Conservation (phyloP, 2,329 filamentous ascomycete species). For the Beauveria sp. region DNA sequence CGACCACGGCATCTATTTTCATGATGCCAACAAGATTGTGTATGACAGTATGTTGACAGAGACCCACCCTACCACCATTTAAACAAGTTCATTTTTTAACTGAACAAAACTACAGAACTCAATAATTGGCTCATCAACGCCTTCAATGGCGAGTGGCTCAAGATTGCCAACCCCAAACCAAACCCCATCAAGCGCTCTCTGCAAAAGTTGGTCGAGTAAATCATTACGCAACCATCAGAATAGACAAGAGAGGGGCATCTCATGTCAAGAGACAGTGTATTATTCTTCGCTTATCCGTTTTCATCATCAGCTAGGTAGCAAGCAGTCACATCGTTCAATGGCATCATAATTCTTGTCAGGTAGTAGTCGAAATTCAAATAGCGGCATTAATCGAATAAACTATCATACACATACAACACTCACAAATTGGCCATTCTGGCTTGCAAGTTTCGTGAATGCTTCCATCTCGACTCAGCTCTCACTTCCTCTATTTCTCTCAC, state of each 20-base stretch:
- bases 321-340: neutral
- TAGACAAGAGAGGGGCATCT: neutral
- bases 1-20: conserved; percentile 91
- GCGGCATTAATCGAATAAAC: conserved; percentile 12
- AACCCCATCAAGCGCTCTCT: conserved; percentile 20
- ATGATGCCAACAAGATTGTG: conserved; percentile 84
- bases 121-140: conserved; percentile 92
- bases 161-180: conserved; percentile 44
- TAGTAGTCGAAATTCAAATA: conserved; percentile 8
- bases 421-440: neutral
- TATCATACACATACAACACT: conserved; percentile 13
- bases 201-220: neutral
- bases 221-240: conserved; percentile 14
- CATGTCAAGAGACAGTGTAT: neutral
- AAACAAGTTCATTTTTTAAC: too few relatives aligned
- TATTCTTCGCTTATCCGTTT: neutral
- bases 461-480: neutral
- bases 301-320: neutral
- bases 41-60: conserved; percentile 71
- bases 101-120: conserved; percentile 46
- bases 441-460: conserved; percentile 7
- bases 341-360: neutral
- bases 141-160: conserved; percentile 93
- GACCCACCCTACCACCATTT: neutral
- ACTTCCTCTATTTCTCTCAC: neutral